phyloP scores from a whole-genome alignment of 345 rosid genomes.

The Brassica nigra region DNA sequence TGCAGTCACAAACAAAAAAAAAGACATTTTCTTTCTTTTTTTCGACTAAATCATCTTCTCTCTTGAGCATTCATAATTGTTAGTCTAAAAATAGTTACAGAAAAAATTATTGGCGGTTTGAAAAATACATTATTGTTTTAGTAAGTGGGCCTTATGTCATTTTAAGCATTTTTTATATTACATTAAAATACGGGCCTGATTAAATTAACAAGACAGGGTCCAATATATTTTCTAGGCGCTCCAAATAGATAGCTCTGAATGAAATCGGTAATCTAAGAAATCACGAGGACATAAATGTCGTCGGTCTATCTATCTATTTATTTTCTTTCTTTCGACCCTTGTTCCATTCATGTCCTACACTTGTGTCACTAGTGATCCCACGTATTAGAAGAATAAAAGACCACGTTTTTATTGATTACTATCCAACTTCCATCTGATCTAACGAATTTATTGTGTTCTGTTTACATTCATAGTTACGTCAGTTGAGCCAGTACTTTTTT shows the following conservation, averaged over 20 bases:
- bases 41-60: no score
- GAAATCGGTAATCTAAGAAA: background rate
- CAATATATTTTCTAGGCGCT: background rate
- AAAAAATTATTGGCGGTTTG: no score
- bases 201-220: background rate
- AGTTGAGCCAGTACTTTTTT: background rate
- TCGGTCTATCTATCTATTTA: background rate
- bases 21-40: no score
- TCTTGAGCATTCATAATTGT: no score
- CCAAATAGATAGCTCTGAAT: background rate
- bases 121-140: background rate
- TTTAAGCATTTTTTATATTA: background rate
- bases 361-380: background rate
- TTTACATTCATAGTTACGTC: slow-evolving; percentile 2
- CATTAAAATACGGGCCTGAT: background rate
- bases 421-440: background rate
- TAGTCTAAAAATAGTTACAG: no score
- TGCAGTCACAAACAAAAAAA: background rate
- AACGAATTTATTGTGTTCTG: background rate
- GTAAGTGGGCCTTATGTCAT: background rate
- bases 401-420: background rate
- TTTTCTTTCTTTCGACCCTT: background rate
- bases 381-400: background rate
- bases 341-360: background rate
- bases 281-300: background rate